Conservation (phyloP, 768 basidiomycete species). For the Mycena maculata region DNA sequence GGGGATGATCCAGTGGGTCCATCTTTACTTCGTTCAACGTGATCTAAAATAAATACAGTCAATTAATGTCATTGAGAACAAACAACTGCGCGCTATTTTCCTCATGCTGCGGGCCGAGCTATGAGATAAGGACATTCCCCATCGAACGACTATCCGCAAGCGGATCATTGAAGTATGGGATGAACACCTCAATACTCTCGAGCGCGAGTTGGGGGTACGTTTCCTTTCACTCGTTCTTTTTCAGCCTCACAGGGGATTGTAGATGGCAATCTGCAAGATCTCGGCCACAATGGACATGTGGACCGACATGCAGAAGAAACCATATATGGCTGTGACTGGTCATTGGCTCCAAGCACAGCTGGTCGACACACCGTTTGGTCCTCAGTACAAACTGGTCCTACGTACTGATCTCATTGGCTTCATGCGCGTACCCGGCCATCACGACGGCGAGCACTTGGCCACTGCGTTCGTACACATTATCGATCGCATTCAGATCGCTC, state of each 20-base stretch:
- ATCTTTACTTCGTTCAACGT: background rate
- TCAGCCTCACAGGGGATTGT: background rate
- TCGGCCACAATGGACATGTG: conserved; percentile 52
- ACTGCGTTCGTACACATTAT: conserved; percentile 45
- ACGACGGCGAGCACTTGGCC: conserved; percentile 53
- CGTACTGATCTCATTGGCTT: conserved; percentile 52
- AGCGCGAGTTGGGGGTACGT: conserved; percentile 34
- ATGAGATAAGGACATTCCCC: conserved; percentile 47
- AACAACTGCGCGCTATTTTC: conserved; percentile 34
- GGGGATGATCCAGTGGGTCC: conserved; percentile 43
- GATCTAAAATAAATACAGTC: conserved; percentile 10
- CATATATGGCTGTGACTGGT: conserved; percentile 57
- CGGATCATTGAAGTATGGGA: conserved; percentile 41
- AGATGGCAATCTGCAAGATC: conserved; percentile 47
- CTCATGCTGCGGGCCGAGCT: conserved; percentile 42
- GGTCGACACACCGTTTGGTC: conserved; percentile 34
- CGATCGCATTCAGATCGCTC: conserved; percentile 41
- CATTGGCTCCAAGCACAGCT: conserved; percentile 50
- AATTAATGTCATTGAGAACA: conserved; percentile 34
- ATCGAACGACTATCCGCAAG: conserved; percentile 39
- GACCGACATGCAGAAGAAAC: conserved; percentile 47
- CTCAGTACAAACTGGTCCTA: conserved; percentile 37
- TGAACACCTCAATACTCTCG: conserved; percentile 39
- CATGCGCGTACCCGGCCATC: conserved; percentile 46
- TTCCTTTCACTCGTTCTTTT: background rate